phyloP scores from a whole-genome alignment of 495 filamentous ascomycete genomes.

The Hypoxylon intermedium region DNA sequence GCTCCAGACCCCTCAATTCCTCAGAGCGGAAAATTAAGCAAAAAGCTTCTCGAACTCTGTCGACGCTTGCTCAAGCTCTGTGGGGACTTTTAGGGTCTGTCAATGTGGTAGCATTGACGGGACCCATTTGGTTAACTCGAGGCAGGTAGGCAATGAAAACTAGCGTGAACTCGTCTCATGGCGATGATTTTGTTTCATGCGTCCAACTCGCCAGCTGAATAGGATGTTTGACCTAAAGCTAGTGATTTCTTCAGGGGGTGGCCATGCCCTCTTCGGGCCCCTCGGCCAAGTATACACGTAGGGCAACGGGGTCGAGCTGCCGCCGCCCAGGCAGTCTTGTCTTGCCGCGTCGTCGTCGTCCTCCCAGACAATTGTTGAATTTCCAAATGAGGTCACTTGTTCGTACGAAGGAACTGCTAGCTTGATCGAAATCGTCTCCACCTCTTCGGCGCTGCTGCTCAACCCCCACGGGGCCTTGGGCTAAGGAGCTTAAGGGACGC shows the following conservation, averaged over 20 bases:
- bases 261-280: slow-evolving; percentile 19
- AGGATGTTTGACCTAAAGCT: slow-evolving; percentile 11
- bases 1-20: neutral
- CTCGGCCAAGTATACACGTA: neutral
- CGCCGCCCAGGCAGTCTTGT: slow-evolving; percentile 5
- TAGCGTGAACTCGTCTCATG: slow-evolving; percentile 18
- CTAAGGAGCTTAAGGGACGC: slow-evolving; percentile 21
- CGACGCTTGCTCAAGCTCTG: neutral
- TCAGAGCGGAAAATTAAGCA: neutral
- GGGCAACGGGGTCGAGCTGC: slow-evolving; percentile 17
- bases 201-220: neutral
- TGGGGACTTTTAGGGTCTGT: neutral
- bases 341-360: slow-evolving; percentile 2
- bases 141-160: slow-evolving; percentile 1
- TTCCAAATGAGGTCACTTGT: slow-evolving; percentile 8
- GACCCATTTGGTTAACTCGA: slow-evolving; percentile 1
- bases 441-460: slow-evolving; percentile 6
- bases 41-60: neutral
- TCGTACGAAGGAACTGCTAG: slow-evolving; percentile 1
- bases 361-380: neutral
- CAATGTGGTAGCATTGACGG: neutral
- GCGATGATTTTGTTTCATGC: slow-evolving; percentile 26
- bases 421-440: slow-evolving; percentile 16
- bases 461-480: slow-evolving; percentile 29
- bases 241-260: slow-evolving; percentile 14